phyloP scores from a whole-genome alignment of 345 rosid genomes.

The Balakata baccata region DNA sequence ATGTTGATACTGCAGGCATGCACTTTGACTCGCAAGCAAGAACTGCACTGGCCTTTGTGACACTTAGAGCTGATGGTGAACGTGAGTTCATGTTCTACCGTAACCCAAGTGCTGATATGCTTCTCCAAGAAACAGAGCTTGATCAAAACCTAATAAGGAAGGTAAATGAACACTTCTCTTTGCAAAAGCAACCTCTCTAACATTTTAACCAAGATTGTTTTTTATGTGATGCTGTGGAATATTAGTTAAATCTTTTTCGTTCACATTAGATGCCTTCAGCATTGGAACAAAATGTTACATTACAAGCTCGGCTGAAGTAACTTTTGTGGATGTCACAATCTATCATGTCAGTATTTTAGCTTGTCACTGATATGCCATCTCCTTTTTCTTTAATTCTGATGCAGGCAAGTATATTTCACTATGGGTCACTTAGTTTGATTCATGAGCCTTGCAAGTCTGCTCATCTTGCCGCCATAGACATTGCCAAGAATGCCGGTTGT shows the following conservation, averaged over 20 bases:
- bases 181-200: too few relatives aligned
- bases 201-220: too few relatives aligned
- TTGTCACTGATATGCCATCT: too few relatives aligned
- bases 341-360: too few relatives aligned
- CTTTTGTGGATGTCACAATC: too few relatives aligned
- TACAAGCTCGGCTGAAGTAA: too few relatives aligned
- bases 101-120: conserved; percentile 99
- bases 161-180: conserved; percentile 32
- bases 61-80: conserved; percentile 82
- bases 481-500: conserved; percentile 12
- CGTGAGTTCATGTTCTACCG: conserved; percentile 95
- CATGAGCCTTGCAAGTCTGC: conserved; percentile 10
- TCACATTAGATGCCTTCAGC: too few relatives aligned
- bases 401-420: conserved; percentile 17
- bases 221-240: background rate
- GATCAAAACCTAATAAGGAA: conserved; percentile 54
- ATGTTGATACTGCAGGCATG: conserved; percentile 73
- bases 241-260: too few relatives aligned
- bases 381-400: background rate
- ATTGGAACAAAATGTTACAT: too few relatives aligned
- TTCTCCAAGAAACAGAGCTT: conserved; percentile 75
- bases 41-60: conserved; percentile 88
- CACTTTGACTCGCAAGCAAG: conserved; percentile 73
- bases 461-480: conserved; percentile 8
- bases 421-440: conserved; percentile 12